Percentiles rank a stretch among this genome's conserved stretches.
Evolutionary conservation across 2,329 filamentous ascomycete genomes (phyloP).

Genomic region (Penicillium carneum): DNA sequence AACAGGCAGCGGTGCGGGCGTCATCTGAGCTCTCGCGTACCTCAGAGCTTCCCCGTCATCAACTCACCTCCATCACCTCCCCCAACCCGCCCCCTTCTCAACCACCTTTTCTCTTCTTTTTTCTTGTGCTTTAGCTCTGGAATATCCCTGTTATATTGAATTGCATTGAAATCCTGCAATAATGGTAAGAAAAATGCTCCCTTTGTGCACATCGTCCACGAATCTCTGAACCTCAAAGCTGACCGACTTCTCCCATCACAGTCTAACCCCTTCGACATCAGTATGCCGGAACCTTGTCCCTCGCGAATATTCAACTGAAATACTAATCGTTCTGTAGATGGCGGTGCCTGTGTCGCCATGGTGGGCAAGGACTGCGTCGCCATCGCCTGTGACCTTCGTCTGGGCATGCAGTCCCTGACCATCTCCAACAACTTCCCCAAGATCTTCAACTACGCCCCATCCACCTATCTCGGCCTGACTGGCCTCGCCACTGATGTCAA

Average conservation of each 20-base stretch:
- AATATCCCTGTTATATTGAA: conserved; percentile 17
- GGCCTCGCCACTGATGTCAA: conserved; percentile 94
- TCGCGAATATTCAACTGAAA: conserved; percentile 15
- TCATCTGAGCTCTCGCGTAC: conserved; percentile 45
- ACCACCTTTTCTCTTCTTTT: conserved; percentile 22
- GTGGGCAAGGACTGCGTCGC: conserved; percentile 99
- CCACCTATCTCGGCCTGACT: conserved; percentile 93
- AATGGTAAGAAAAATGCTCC: conserved; percentile 33
- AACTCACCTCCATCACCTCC: conserved; percentile 31
- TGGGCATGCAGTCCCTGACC: conserved; percentile 93
- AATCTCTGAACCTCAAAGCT: conserved; percentile 41
- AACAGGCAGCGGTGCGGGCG: conserved; percentile 44
- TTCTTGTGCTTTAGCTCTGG: conserved; percentile 26
- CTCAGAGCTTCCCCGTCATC: conserved; percentile 43
- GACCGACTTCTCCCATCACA: conserved; percentile 56
- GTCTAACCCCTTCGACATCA: conserved; percentile 95
- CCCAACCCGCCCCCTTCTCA: conserved; percentile 28
- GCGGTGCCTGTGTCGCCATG: conserved; percentile 97
- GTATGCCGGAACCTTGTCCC: conserved; percentile 60
- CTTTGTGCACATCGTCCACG: conserved; percentile 24
- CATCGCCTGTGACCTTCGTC: conserved; percentile 97
- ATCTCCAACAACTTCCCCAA: conserved; percentile 99
- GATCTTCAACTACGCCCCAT: conserved; percentile 91
- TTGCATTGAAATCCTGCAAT: conserved; percentile 32
- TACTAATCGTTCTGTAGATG: conserved; percentile 59